These are phyloP conservation scores for Murraya koenigii DNA, from an alignment of 345 rosid species.

Conservation along the genomic window DNA sequence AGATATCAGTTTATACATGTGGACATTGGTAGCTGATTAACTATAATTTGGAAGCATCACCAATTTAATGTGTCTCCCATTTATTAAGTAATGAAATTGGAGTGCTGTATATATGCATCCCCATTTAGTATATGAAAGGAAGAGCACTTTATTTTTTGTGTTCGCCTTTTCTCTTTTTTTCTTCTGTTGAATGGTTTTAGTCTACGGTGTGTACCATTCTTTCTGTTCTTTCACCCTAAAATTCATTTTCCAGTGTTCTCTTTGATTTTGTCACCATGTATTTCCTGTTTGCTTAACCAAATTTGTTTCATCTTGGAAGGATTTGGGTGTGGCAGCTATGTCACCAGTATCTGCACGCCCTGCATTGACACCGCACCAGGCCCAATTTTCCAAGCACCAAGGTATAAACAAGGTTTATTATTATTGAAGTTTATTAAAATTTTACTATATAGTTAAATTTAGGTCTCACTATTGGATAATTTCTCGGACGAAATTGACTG, in stretches of 20 bases:
- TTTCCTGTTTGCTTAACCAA: conserved; percentile 3
- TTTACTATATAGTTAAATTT: neutral
- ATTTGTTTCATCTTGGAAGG: conserved; percentile 41
- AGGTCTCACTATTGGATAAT: neutral
- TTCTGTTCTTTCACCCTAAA: neutral
- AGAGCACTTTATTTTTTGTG: neutral
- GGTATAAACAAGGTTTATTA: conserved; percentile 25
- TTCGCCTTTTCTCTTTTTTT: neutral
- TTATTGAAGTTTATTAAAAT: neutral
- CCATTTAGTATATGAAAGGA: neutral
- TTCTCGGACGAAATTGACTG: neutral
- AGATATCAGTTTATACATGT: neutral
- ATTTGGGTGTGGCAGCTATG: conserved; percentile 46
- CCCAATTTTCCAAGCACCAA: conserved; percentile 59
- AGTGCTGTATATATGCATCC: neutral
- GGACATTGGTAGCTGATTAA: neutral
- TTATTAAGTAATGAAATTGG: neutral
- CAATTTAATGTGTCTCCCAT: neutral
- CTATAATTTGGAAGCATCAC: neutral
- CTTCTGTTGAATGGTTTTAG: neutral
- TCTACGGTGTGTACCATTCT: neutral
- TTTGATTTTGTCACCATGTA: neutral
- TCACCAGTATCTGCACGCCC: conserved; percentile 52
- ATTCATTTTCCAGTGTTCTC: neutral
- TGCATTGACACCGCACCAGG: conserved; percentile 43